Conservation (phyloP, 352 stramenopile genomes). For the Paralagenidium karlingii region DNA sequence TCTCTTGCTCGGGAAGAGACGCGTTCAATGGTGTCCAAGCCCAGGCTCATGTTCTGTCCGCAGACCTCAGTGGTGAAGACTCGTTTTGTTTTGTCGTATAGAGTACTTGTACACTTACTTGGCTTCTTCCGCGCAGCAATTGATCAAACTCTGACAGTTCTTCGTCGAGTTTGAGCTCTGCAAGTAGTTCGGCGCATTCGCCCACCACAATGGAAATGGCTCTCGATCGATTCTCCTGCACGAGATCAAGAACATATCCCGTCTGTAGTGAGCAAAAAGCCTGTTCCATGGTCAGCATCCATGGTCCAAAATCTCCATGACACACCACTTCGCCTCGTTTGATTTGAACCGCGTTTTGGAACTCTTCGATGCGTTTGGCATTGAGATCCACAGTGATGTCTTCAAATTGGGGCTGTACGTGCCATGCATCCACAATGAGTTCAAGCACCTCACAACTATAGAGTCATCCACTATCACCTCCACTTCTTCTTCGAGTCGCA, state of each 20-base stretch:
- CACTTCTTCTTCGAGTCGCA: no score
- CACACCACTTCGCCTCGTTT: conserved; percentile 1
- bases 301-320: neutral
- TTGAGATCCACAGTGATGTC: conserved; percentile 4
- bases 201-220: no score
- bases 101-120: no score
- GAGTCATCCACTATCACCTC: no score
- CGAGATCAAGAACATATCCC: no score
- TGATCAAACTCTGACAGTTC: conserved; percentile 8
- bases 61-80: no score
- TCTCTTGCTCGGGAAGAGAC: conserved; percentile 19
- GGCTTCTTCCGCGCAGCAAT: conserved; percentile 2
- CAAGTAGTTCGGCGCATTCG: conserved; percentile 5
- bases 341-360: neutral
- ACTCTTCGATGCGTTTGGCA: neutral
- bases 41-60: conserved; percentile 15
- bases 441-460: no score
- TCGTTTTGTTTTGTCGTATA: no score
- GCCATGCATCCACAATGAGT: no score
- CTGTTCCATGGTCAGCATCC: neutral
- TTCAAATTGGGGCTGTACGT: no score
- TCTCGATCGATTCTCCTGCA: no score
- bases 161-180: conserved; percentile 3
- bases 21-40: conserved; percentile 15
- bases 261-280: neutral